A percentile compares a stretch with the other conserved stretches of the same genome.
Evolutionary conservation across 2,329 filamentous ascomycete genomes (phyloP).

Genomic region (Epichloe festucae): DNA sequence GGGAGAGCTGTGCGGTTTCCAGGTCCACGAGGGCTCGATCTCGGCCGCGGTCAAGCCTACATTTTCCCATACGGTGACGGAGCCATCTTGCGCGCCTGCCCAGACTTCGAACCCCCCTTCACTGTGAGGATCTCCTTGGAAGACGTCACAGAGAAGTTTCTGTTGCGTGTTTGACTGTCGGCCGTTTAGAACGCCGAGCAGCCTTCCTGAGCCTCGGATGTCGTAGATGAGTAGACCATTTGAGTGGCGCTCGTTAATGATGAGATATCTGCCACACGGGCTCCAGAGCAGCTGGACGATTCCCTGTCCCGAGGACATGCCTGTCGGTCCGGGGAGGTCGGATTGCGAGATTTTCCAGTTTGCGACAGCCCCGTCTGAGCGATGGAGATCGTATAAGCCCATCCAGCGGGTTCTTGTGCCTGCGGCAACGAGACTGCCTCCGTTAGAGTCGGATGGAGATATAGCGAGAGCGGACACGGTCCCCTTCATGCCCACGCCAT

Average conservation of each 20-base stretch:
- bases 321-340: constrained; percentile 24
- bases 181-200: constrained; percentile 41
- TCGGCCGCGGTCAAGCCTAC: constrained; percentile 36
- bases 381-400: constrained; percentile 47
- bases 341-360: constrained; percentile 48
- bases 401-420: constrained; percentile 52
- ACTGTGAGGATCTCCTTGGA: constrained; percentile 23
- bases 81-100: constrained; percentile 43
- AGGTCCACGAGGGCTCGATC: constrained; percentile 34
- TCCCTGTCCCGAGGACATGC: constrained; percentile 45
- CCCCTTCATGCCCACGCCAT: constrained; percentile 51
- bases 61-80: constrained; percentile 45
- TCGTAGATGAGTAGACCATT: constrained; percentile 47
- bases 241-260: constrained; percentile 47
- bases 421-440: constrained; percentile 37
- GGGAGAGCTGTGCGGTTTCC: constrained; percentile 32
- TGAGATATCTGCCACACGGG: constrained; percentile 47
- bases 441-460: constrained; percentile 24
- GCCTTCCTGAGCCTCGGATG: constrained; percentile 42
- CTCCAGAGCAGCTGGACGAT: constrained; percentile 50
- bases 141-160: constrained; percentile 42
- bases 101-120: constrained; percentile 44
- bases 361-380: constrained; percentile 39
- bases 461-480: constrained; percentile 42
- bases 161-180: constrained; percentile 41